Percentiles rank a stretch among this genome's conserved stretches.
Evolutionary conservation across 305 asterid species (phyloP).

Genomic region (Fraxinus nigra): DNA sequence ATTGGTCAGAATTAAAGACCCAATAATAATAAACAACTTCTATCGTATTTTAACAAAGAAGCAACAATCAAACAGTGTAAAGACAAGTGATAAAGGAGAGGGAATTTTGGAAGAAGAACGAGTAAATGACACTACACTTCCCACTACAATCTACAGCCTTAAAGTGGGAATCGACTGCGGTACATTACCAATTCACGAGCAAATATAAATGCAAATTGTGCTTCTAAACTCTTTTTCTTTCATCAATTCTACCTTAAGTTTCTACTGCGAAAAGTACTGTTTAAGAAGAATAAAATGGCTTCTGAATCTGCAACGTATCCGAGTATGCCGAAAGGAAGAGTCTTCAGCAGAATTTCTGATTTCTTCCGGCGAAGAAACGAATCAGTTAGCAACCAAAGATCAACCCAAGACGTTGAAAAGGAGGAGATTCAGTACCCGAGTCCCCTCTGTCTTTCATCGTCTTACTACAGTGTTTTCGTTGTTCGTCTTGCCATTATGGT

Average conservation of each 20-base stretch:
- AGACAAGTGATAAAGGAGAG: neutral
- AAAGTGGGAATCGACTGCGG: constrained; percentile 33
- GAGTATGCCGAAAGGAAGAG: constrained; percentile 29
- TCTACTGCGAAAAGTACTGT: neutral
- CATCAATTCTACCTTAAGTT: neutral
- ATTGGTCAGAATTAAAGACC: neutral
- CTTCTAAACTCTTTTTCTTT: neutral
- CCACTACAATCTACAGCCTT: constrained; percentile 18
- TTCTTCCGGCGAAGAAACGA: constrained; percentile 29
- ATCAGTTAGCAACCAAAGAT: constrained; percentile 34
- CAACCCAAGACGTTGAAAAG: constrained; percentile 56
- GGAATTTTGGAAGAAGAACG: constrained; percentile 27
- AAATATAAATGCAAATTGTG: neutral
- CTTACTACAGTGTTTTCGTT: constrained; percentile 74
- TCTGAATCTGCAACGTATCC: constrained; percentile 27
- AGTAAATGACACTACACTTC: constrained; percentile 33
- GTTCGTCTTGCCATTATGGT: constrained; percentile 97
- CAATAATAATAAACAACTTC: neutral
- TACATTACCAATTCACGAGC: neutral
- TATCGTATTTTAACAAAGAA: neutral
- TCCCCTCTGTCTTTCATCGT: constrained; percentile 61
- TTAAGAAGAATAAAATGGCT: constrained; percentile 24
- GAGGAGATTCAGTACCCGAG: constrained; percentile 57
- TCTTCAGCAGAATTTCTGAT: constrained; percentile 29
- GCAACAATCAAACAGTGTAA: neutral